A percentile compares a stretch with the other conserved stretches of the same genome.
These are phyloP conservation scores for Warburgia ugandensis DNA, from an alignment of 164 flowering plant species.

Conservation along the genomic window DNA sequence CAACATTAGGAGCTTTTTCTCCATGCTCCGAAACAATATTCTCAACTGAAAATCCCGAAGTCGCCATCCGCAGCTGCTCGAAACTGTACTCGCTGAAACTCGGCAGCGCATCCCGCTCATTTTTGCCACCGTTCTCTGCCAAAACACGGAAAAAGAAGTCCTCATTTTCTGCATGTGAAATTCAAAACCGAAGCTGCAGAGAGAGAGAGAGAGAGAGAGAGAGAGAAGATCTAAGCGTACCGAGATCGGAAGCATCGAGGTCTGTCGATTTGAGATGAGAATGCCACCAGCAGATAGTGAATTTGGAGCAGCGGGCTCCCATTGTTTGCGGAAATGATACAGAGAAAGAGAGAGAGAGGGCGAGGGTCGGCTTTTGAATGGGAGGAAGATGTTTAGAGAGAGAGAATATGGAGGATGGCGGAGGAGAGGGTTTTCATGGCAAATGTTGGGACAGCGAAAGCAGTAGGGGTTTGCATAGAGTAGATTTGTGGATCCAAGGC, in stretches of 20 bases:
- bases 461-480: slow-evolving; percentile 1
- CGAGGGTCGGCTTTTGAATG: neutral
- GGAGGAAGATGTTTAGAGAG: neutral
- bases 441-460: neutral
- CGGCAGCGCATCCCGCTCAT: slow-evolving; percentile 33
- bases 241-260: slow-evolving; percentile 45
- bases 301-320: slow-evolving; percentile 77
- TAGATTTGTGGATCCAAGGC: slow-evolving; percentile 7
- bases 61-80: slow-evolving; percentile 65
- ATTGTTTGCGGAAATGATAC: slow-evolving; percentile 17
- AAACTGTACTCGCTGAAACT: slow-evolving; percentile 56
- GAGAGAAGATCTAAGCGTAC: slow-evolving; percentile 18
- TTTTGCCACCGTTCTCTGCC: slow-evolving; percentile 39
- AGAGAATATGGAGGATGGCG: neutral
- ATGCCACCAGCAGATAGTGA: slow-evolving; percentile 68
- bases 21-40: slow-evolving; percentile 91
- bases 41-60: slow-evolving; percentile 59
- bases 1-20: slow-evolving; percentile 90
- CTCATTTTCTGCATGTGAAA: too few species aligned
- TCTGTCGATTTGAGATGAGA: slow-evolving; percentile 47
- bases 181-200: too few species aligned
- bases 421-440: neutral
- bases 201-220: slow-evolving; percentile 5
- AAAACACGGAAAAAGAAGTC: neutral
- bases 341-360: neutral